Conservation (phyloP, 257 asterid genomes). For the Osmanthus fragrans region DNA sequence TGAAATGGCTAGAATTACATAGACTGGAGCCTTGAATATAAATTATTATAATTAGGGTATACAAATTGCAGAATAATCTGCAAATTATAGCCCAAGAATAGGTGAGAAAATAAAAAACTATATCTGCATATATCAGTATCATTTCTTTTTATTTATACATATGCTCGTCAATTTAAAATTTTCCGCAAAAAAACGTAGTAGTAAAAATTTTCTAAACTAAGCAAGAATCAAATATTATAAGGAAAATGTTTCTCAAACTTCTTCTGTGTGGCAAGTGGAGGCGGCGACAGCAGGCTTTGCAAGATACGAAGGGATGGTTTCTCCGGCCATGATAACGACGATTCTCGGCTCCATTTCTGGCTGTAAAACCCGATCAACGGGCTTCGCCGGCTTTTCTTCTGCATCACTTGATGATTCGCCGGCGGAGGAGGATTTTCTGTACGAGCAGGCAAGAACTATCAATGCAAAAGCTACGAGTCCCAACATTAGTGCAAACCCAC, state of each 20-base stretch:
- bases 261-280: not conserved
- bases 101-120: not conserved
- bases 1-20: not conserved
- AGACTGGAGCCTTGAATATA: not conserved
- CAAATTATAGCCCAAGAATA: not conserved
- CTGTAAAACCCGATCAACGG: conserved; percentile 1
- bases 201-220: not conserved
- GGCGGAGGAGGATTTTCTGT: conserved; percentile 11
- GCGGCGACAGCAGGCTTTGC: conserved; percentile 34
- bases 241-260: conserved; percentile 16
- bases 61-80: not conserved
- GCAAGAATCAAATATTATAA: not conserved
- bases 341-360: conserved; percentile 49
- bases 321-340: conserved; percentile 65
- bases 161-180: conserved; percentile 19
- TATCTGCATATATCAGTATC: not conserved
- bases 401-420: not conserved
- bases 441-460: conserved; percentile 40
- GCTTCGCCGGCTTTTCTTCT: conserved; percentile 25
- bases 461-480: conserved; percentile 40
- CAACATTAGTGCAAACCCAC: conserved; percentile 40
- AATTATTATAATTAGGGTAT: not conserved
- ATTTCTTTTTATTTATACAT: not conserved
- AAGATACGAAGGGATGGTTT: conserved; percentile 40
- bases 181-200: not conserved